phyloP scores from a whole-genome alignment of 2,329 filamentous ascomycete species.

The Fusarium mexicanum region DNA sequence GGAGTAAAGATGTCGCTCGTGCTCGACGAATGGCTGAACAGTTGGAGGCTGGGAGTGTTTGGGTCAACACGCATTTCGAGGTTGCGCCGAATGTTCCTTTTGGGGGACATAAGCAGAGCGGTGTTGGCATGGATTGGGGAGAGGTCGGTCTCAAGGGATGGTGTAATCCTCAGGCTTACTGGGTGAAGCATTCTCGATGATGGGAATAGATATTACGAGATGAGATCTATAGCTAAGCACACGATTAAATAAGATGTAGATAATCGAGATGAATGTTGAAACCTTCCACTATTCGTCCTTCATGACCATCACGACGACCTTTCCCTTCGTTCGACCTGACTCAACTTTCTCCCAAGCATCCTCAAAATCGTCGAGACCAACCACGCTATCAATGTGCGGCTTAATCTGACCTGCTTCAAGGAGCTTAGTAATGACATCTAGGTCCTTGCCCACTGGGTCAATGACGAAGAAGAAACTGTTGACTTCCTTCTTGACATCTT shows the following conservation, averaged over 20 bases:
- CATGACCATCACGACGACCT: conserved; percentile 8
- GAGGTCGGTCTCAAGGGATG: conserved; percentile 29
- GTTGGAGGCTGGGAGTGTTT: conserved; percentile 67
- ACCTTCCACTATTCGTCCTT: not conserved
- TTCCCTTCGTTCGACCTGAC: conserved; percentile 16
- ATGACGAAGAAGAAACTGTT: conserved; percentile 26
- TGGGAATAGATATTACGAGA: not conserved
- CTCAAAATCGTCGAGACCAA: conserved; percentile 8
- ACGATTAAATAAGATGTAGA: not conserved
- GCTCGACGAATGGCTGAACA: conserved; percentile 63
- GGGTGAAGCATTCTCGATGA: not conserved
- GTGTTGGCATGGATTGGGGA: conserved; percentile 59
- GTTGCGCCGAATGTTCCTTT: conserved; percentile 53
- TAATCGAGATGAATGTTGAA: fast-evolving
- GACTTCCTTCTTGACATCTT: conserved; percentile 10
- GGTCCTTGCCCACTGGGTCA: conserved; percentile 16
- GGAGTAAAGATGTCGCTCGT: conserved; percentile 60
- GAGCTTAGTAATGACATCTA: conserved; percentile 15
- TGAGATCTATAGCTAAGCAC: not conserved
- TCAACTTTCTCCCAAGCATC: conserved; percentile 35
- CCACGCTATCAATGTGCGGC: conserved; percentile 28
- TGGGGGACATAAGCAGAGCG: conserved; percentile 62
- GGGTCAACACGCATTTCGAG: conserved; percentile 65
- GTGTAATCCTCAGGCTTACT: conserved; percentile 9
- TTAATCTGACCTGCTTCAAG: conserved; percentile 22